A percentile compares a stretch with the other conserved stretches of the same genome.
These are phyloP conservation scores for Gaertneriomyces sp. DNA, from an alignment of 192 early-diverging fungal genomes.

Conservation along the genomic window DNA sequence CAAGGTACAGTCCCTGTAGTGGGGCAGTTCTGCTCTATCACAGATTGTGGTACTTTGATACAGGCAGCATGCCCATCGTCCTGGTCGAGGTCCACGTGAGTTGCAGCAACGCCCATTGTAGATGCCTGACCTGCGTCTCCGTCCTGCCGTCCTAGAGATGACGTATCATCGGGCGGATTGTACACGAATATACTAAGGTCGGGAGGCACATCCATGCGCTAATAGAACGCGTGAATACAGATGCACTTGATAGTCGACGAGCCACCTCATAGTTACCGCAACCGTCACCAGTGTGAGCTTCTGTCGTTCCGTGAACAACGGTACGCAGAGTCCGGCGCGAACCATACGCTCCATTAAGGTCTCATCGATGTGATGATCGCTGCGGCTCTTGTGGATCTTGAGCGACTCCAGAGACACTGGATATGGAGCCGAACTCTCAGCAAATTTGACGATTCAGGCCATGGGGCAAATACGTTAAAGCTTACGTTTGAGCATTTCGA, in stretches of 20 bases:
- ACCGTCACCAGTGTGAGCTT: constrained; percentile 58
- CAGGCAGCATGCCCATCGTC: no score
- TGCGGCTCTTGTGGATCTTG: constrained; percentile 52
- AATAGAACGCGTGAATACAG: not conserved
- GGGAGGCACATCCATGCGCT: constrained; percentile 36
- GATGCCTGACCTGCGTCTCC: no score
- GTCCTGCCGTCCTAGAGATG: no score
- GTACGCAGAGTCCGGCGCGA: constrained; percentile 61
- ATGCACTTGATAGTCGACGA: not conserved
- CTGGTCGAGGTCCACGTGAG: no score
- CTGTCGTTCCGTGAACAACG: constrained; percentile 73
- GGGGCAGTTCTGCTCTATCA: no score
- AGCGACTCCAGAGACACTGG: constrained; percentile 65
- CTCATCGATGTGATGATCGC: constrained; percentile 56
- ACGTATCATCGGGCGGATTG: constrained; percentile 18
- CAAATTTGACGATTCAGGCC: not conserved
- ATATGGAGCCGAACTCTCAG: constrained; percentile 1
- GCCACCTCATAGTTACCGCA: constrained; percentile 21
- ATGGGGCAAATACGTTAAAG: not conserved
- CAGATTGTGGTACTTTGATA: no score
- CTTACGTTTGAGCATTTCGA: constrained; percentile 59
- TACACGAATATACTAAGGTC: constrained; percentile 37
- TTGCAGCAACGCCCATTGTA: no score
- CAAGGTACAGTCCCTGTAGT: no score
- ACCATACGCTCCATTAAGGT: constrained; percentile 54